A percentile compares a stretch with the other conserved stretches of the same genome.
These are phyloP conservation scores for Capniomyces stellatus DNA, from an alignment of 371 early-diverging fungal species.

Conservation along the genomic window DNA sequence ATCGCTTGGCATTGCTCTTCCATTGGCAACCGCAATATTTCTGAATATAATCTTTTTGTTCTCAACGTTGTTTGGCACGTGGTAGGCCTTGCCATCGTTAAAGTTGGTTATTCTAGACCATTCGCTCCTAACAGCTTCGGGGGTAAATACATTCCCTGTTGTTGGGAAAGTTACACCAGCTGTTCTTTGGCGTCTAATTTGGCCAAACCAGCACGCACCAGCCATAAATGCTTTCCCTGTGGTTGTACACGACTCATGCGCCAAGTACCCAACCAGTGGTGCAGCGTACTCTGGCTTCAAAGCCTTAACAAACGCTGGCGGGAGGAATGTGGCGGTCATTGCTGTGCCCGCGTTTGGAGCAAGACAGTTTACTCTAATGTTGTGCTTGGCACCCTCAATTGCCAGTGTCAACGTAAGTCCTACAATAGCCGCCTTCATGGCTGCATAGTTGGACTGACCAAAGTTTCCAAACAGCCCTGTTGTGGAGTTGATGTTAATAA, in stretches of 20 bases:
- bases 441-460: constrained; percentile 53
- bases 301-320: constrained; percentile 75
- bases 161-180: constrained; percentile 72
- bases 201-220: constrained; percentile 86
- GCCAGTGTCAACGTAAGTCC: constrained; percentile 83
- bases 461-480: constrained; percentile 65
- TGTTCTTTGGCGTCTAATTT: constrained; percentile 86
- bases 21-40: constrained; percentile 5
- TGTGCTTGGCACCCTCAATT: constrained; percentile 83
- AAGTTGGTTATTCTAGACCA: constrained; percentile 70
- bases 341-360: constrained; percentile 94
- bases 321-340: constrained; percentile 95
- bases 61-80: constrained; percentile 16
- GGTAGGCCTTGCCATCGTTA: constrained; percentile 70
- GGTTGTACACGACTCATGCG: constrained; percentile 72
- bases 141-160: constrained; percentile 69
- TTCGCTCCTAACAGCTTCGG: constrained; percentile 53
- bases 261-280: constrained; percentile 85
- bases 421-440: constrained; percentile 82
- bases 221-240: constrained; percentile 82
- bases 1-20: constrained; percentile 19
- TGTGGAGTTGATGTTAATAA: constrained; percentile 55
- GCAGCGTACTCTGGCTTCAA: constrained; percentile 93
- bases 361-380: constrained; percentile 81
- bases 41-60: constrained; percentile 16